A percentile compares a stretch with the other conserved stretches of the same genome.
Conservation (phyloP, 129 eudicot genomes). For the Cynara cardunculus region DNA sequence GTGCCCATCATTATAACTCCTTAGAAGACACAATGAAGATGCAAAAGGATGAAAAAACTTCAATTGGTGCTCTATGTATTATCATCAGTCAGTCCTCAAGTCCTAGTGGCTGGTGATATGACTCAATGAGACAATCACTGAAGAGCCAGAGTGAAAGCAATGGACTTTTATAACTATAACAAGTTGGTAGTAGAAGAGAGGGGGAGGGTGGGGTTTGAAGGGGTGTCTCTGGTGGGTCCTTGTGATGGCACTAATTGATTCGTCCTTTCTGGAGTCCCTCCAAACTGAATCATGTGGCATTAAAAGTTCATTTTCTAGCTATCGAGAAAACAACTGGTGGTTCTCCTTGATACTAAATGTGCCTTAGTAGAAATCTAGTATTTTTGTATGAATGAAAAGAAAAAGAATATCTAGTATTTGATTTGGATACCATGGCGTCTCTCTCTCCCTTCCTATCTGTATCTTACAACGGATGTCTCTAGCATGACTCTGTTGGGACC, state of each 20-base stretch:
- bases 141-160: constrained; percentile 33
- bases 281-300: constrained; percentile 37
- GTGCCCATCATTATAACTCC: not conserved
- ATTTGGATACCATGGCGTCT: too few relatives aligned
- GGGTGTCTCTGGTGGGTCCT: not conserved
- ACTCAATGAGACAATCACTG: constrained; percentile 27
- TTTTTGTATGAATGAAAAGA: not conserved
- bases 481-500: too few relatives aligned
- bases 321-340: constrained; percentile 29
- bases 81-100: constrained; percentile 13
- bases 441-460: too few relatives aligned
- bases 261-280: constrained; percentile 31
- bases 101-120: constrained; percentile 22
- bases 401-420: not conserved
- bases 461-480: too few relatives aligned
- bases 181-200: constrained; percentile 25
- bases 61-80: constrained; percentile 8
- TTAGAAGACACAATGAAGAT: constrained; percentile 1
- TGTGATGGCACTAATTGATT: constrained; percentile 34
- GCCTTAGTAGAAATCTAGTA: constrained; percentile 8
- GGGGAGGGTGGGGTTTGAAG: not conserved
- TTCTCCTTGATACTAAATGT: not conserved
- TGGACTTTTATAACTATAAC: constrained; percentile 29
- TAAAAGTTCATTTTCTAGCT: constrained; percentile 31
- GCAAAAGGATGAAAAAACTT: constrained; percentile 7